Conservation (phyloP, 345 rosid species). For the Iberis pinnata region DNA sequence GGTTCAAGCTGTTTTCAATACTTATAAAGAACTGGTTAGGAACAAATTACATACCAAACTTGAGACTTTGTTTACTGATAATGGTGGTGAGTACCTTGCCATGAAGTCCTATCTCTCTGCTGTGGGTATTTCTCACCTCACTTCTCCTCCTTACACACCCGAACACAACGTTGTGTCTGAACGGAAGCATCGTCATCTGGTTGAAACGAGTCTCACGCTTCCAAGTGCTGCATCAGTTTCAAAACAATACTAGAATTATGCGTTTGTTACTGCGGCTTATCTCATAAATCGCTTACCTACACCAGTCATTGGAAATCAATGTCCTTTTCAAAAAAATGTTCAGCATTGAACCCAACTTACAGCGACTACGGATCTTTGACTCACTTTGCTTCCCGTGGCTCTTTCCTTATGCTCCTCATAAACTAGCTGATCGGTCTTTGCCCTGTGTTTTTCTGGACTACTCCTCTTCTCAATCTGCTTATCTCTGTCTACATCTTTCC, state of each 20-base stretch:
- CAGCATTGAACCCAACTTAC: no score
- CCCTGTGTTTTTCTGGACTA: conserved; percentile 3
- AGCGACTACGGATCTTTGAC: neutral
- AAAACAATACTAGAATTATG: neutral
- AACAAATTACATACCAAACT: neutral
- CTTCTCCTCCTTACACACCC: neutral
- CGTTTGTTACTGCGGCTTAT: neutral
- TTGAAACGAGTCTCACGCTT: neutral
- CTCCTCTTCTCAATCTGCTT: neutral
- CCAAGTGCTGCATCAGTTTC: neutral
- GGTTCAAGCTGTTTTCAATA: neutral
- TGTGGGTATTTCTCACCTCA: neutral
- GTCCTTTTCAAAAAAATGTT: no score
- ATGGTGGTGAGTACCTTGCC: neutral
- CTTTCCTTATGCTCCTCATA: neutral
- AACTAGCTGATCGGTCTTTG: neutral
- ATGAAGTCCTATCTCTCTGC: neutral
- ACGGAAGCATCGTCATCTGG: neutral
- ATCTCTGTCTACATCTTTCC: neutral
- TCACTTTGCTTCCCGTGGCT: conserved; percentile 13
- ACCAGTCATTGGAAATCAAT: neutral
- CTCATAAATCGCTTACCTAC: neutral
- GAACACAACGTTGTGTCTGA: neutral
- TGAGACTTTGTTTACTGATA: neutral
- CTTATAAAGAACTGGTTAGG: neutral